Conservation (phyloP, 2,329 filamentous ascomycete genomes). For the Microdochium bolleyi region DNA sequence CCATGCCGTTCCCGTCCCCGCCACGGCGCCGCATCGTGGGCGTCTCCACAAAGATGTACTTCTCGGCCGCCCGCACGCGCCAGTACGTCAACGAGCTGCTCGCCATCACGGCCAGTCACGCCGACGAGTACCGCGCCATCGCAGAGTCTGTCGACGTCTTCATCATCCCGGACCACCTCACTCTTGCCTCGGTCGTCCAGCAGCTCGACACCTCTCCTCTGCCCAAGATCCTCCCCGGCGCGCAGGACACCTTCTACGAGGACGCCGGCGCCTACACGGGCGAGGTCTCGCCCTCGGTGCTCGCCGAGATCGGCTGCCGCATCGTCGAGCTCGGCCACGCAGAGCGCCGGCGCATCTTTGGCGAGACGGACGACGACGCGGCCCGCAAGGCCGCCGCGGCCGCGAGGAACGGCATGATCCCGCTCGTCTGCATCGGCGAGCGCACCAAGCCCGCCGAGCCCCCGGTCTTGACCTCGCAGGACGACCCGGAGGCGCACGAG, state of each 20-base stretch:
- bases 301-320: conserved; percentile 59
- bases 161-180: conserved; percentile 1
- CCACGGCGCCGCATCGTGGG: conserved; percentile 57
- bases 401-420: conserved; percentile 61
- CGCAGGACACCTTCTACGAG: conserved; percentile 68
- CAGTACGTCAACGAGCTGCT: conserved; percentile 45
- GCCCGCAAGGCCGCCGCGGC: conserved; percentile 63
- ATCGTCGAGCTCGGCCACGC: conserved; percentile 78
- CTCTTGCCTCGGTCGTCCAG: conserved; percentile 14
- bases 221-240: conserved; percentile 52
- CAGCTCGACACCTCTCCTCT: conserved; percentile 14
- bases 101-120: conserved; percentile 31
- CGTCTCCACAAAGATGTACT: conserved; percentile 76
- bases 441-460: conserved; percentile 26
- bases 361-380: conserved; percentile 63
- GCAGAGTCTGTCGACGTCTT: not conserved
- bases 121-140: conserved; percentile 15
- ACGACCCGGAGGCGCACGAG: not conserved
- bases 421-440: conserved; percentile 77
- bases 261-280: conserved; percentile 69
- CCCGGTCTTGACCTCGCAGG: conserved; percentile 30
- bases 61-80: conserved; percentile 56
- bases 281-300: conserved; percentile 61
- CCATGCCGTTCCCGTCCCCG: conserved; percentile 16
- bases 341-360: conserved; percentile 64